Base-by-base conservation (phyloP, 1,139 yeast species). In the Pneumocystis oryctolagi region DNA sequence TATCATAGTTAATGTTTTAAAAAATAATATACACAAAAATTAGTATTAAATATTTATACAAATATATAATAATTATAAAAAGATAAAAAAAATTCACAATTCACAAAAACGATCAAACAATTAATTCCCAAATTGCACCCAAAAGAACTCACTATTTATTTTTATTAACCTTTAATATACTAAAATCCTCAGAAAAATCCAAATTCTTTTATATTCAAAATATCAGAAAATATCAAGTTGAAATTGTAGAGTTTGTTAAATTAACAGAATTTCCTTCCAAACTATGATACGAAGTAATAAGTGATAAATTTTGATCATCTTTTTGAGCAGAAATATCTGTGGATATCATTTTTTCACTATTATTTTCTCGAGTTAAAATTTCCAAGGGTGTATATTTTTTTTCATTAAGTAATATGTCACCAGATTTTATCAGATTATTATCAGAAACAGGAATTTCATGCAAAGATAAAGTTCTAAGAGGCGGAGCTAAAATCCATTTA, bases 401-500 rank as follows among this genome's bases (percentile, higher is more conserved):
- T 14, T 47, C 30, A 40, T 40, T 18, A 25, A 6, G 12, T 47
- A 12, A 28, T 47, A 12, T 31, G 12, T 28, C n/a, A 47, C 25
- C 25, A 25, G 20, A 5, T 20, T 47, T 47, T 20, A 25, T 25
- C 12, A 6, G 25, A 47, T 47, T 28, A 20, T 12, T 25, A 47
- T 47, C 25, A 12, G 55, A 47, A 1, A 16, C 3, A 47, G 16
- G 12, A 20, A 47, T 25, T 25, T 47, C 55, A 47, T 12, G 30
- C 25, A 28, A 28, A 47, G 55, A 31, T 25, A 47, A 47, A 25
- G 31, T 47, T 47, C 55, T 47, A 20, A 47, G 31, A 47, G 60
- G 60, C n/a, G 60, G 60, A 25, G 60, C 60, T n/a, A 58, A 58
- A 37, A 58, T 25, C 60, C 60, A 58, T 39, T 58, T 58, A 37